phyloP scores from a whole-genome alignment of 306 rosid species.

The Pyrus pyrifolia region DNA sequence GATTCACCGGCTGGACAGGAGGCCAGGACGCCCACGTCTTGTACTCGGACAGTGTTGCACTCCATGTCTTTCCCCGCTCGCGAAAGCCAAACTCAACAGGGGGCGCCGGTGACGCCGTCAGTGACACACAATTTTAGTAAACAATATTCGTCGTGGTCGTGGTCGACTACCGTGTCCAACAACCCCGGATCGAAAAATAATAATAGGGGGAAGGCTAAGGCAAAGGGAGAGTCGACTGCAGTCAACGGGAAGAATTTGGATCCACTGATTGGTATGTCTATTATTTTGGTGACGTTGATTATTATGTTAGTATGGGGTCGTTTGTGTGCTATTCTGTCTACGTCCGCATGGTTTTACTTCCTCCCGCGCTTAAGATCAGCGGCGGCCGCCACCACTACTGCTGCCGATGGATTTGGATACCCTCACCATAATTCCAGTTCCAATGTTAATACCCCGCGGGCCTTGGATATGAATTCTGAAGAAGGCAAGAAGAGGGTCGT shows the following conservation, averaged over 20 bases:
- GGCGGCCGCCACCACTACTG: not conserved
- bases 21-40: not conserved
- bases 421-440: not conserved
- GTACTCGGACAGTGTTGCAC: not conserved
- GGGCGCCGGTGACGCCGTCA: not conserved
- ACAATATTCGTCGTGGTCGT: not conserved
- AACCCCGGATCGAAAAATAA: not conserved
- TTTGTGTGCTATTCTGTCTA: constrained; percentile 56
- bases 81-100: not conserved
- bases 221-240: not conserved
- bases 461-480: constrained; percentile 14
- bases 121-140: not conserved
- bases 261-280: constrained; percentile 42
- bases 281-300: constrained; percentile 40
- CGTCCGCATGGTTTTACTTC: constrained; percentile 58
- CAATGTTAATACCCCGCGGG: not conserved
- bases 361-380: constrained; percentile 26
- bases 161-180: not conserved
- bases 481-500: constrained; percentile 33
- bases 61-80: not conserved
- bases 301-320: constrained; percentile 61
- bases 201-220: not conserved
- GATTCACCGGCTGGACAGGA: constrained; percentile 6
- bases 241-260: constrained; percentile 1
- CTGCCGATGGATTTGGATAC: not conserved